Base-by-base conservation (phyloP, 1,284 basidiomycete genomes). In the Cyathus pygmaeus region DNA sequence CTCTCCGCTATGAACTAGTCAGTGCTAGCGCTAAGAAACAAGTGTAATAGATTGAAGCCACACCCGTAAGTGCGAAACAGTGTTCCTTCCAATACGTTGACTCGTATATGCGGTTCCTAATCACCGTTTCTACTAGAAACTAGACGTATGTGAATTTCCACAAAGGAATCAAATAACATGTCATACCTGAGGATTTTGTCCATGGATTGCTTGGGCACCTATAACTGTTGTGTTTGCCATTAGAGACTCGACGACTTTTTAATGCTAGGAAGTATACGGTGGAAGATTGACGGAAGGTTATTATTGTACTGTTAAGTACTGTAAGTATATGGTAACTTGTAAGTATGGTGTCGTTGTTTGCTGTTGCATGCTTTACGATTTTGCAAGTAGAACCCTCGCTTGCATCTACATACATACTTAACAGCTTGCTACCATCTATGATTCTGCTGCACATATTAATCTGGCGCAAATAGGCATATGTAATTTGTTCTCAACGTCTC, bases 61-160 rank as follows among this genome's bases (percentile, higher is more conserved):
- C 57, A 94, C 95, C 94, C 62, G 93, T 96, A 51, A 97, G 81
- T 23, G 95, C 95, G 75, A 97, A 97, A 72, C 95, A 97, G 62
- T 96, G 94, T 73, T 98, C 95, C 79, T 98, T 99, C 98, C 98
- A 99, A 79, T 90, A 99, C 19, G 87, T 80, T 0, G 94, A 94
- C 76, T 99, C 97, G 83, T 98, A 99, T 64, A 99, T 98, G 60
- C 98, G 90, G 71, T 92, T 93, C 52, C 98, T 90, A 67, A 99
- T 96, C 64, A 99, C 93, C 58, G 96, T 98, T 84, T 99, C 98
- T 52, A 99, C 93, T 74, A 99, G 84, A 79, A 91, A 96, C 94
- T 99, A 73, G 54, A 65, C 47, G 65, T 66, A 76, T 83, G 56
- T 75, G 79, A 10, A 52, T 21, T 26, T 41, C 41, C 50, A 49